Evolutionary conservation across 2,329 filamentous ascomycete genomes (phyloP), one percentile per base, ranked within the genome.

Genomic region (Plectosphaerella cucumerina): DNA sequence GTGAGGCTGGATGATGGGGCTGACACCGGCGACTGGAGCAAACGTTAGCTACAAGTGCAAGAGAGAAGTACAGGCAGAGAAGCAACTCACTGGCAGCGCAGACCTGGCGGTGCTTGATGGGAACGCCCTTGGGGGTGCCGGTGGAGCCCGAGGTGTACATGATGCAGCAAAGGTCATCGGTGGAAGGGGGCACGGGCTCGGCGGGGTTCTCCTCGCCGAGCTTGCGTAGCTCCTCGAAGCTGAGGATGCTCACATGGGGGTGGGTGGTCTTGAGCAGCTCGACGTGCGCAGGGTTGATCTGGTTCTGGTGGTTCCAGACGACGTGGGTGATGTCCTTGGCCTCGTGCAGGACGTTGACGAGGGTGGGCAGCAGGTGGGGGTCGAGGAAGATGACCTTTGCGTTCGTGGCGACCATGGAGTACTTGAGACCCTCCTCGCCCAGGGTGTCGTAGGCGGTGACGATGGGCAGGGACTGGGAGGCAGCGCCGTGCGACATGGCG

Each of bases 401-500:
- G 56, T 80, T 74, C 46, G 87, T 90, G 61, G 89, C 86, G 35
- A 83, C 76, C 67, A 91, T 78, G 4, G 87, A 90, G 70, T 90
- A 86, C 66, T 81, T 82, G 56, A 91, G 72, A 42, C 87, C 87
- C 60, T 89, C 85, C 66, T 90, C 85, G 44, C 87, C 87, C 17
- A 91, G 81, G 6, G 87, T 90, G 68, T 90, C 87, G 69, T 91
- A 91, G 42, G 87, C 87, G n/a, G 88, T 93, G 52, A 92, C 88
- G 59, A 91, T 88, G 52, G 89, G 83, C 71, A 94, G 82, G 39
- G 86, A 90, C 70, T 95, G 90, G 17, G 89, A 89, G 44, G 80
- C 71, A 48, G 76, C 74, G 48, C 69, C 76, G 62, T 81, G 77
- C 18, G 76, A 74, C 60, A 70, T 70, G 56, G 72, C 67, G 18